Evolutionary conservation across 2,329 filamentous ascomycete genomes (phyloP).

Genomic region (Nectriaceae sp.): DNA sequence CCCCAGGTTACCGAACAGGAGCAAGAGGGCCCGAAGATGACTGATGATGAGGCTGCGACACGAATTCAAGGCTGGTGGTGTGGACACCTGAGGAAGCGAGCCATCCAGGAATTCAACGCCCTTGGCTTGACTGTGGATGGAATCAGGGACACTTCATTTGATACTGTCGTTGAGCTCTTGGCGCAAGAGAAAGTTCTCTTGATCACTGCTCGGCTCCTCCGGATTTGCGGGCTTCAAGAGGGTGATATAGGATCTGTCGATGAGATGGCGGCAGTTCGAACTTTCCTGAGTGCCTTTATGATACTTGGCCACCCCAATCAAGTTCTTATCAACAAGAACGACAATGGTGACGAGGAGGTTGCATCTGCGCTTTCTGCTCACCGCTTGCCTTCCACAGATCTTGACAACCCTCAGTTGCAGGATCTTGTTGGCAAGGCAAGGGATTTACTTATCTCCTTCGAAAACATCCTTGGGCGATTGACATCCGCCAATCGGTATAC

Average conservation of each 20-base stretch:
- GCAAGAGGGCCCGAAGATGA: conserved; percentile 47
- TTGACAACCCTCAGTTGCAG: conserved; percentile 64
- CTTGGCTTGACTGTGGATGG: conserved; percentile 71
- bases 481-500: conserved; percentile 67
- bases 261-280: conserved; percentile 71
- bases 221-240: conserved; percentile 70
- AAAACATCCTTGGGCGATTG: conserved; percentile 69
- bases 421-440: conserved; percentile 77
- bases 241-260: conserved; percentile 62
- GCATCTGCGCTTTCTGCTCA: conserved; percentile 35
- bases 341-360: conserved; percentile 58
- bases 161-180: conserved; percentile 70
- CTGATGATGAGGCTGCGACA: conserved; percentile 61
- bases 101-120: conserved; percentile 65
- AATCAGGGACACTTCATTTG: conserved; percentile 71
- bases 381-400: conserved; percentile 43
- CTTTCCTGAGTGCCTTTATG: conserved; percentile 78
- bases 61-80: conserved; percentile 74
- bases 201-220: conserved; percentile 66
- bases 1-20: conserved; percentile 53
- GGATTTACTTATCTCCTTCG: conserved; percentile 77
- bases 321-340: conserved; percentile 74
- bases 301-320: conserved; percentile 78
- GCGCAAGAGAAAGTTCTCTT: conserved; percentile 66
- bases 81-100: conserved; percentile 55